Evolutionary conservation across 176 grass and related monocot species (phyloP), one percentile per base, ranked within the genome.

Genomic region (Ensete glaucum): DNA sequence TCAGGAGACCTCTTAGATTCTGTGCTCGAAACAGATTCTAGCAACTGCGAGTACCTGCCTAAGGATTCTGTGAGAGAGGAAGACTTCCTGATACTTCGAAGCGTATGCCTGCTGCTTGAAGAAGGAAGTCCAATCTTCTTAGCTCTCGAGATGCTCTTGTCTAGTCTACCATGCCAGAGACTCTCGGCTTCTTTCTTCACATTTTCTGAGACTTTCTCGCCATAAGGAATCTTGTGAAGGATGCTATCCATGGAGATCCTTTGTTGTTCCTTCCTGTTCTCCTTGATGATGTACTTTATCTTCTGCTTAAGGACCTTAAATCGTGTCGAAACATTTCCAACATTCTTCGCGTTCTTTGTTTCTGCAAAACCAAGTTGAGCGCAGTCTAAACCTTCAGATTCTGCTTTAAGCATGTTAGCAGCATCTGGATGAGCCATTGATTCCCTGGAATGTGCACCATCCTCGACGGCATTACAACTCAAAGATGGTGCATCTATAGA

Each of bases 11-110:
- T 66, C 52, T 77, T 84, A 0, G 63, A 22, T 19, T 82, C 84
- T 67, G 66, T 81, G 43, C 56, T 80, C 2, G 84, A 83, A 62
- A 81, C 80, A 26, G 82, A 85, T 29, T 89, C 87, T 27, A 87
- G 84, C 15, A 92, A 85, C 53, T 67, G 82, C 19, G 86, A 89
- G 69, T 92, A 89, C 64, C 76, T 89, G 60, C 86, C 84, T 69
- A 92, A 78, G 19, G 84, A 89, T 82, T 92, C 90, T 63, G 79
- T 85, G 53, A 89, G 83, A 23, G 90, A 92, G 63, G 81, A 82
- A 56, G 90, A 87, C 77, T 77, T 86, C 75, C 9, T 85, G 22
- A 92, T 92, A 50, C 76, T 71, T 85, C 62, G 84, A 50, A 50
- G 13, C 24, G 16, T 3, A 14, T 72, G 3, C 22, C 34, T 64